A percentile compares a stretch with the other conserved stretches of the same genome.
Conservation (phyloP, 306 rosid species). For the Glycine latifolia region DNA sequence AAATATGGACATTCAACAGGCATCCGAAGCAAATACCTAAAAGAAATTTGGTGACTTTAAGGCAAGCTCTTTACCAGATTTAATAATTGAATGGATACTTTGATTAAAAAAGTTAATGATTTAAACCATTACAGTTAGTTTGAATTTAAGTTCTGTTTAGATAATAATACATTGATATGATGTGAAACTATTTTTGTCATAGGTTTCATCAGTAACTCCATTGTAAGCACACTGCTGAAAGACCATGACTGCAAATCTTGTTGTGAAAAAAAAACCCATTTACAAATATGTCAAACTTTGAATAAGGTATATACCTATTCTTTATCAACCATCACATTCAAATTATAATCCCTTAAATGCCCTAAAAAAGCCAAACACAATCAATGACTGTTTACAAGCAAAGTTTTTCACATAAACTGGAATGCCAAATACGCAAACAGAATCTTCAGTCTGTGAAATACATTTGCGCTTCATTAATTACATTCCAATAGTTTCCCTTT, state of each 20-base stretch:
- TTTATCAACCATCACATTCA: background rate
- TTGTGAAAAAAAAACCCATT: background rate
- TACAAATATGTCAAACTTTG: background rate
- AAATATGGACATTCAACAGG: conserved; percentile 14
- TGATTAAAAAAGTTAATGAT: background rate
- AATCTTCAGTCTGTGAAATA: no score
- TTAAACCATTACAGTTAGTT: background rate
- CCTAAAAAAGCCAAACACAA: no score
- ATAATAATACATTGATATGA: background rate
- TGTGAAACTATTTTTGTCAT: background rate
- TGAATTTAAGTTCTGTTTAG: background rate
- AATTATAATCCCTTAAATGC: background rate
- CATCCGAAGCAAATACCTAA: background rate
- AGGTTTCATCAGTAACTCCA: background rate
- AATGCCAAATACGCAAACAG: no score
- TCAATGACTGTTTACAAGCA: no score
- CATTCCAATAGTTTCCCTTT: no score
- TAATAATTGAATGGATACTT: background rate
- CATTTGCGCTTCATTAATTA: no score
- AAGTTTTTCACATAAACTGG: no score
- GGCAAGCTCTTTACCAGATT: background rate
- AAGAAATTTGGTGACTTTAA: background rate
- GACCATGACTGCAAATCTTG: conserved; percentile 5
- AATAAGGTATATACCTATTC: background rate
- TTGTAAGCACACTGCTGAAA: background rate